Percentiles rank a stretch among this genome's conserved stretches.
These are phyloP conservation scores for Alternaria brassicicola DNA, from an alignment of 2,329 filamentous ascomycete species.

Conservation along the genomic window DNA sequence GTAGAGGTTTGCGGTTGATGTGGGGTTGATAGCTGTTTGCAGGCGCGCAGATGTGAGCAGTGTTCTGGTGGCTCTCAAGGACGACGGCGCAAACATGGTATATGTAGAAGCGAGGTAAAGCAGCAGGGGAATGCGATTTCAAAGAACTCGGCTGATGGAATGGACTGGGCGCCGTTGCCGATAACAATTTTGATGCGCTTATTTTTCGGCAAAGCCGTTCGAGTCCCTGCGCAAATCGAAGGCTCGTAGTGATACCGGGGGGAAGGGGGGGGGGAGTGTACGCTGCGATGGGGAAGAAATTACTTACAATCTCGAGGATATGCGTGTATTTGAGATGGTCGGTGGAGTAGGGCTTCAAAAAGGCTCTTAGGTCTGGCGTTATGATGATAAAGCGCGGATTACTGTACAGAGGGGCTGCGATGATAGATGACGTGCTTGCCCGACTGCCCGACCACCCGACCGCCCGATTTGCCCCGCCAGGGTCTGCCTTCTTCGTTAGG, in stretches of 20 bases:
- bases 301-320: conserved; percentile 36
- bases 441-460: conserved; percentile 27
- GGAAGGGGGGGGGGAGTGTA: no score
- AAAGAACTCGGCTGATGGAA: conserved; percentile 45
- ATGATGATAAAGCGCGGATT: conserved; percentile 34
- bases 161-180: conserved; percentile 38
- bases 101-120: conserved; percentile 37
- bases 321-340: conserved; percentile 22
- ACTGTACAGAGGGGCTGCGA: conserved; percentile 27
- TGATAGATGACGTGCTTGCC: conserved; percentile 30
- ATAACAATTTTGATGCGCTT: conserved; percentile 39
- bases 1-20: conserved; percentile 40
- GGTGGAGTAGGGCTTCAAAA: conserved; percentile 9
- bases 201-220: conserved; percentile 40
- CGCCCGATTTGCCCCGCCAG: conserved; percentile 23
- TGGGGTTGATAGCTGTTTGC: conserved; percentile 41
- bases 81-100: conserved; percentile 50
- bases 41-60: conserved; percentile 51
- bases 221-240: conserved; percentile 33
- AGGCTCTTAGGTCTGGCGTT: conserved; percentile 16
- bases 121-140: conserved; percentile 37
- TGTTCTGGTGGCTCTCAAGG: conserved; percentile 47
- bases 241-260: conserved; percentile 9
- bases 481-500: conserved; percentile 16
- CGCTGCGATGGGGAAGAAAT: conserved; percentile 1